Evolutionary conservation across 305 asterid species (phyloP), one percentile per base, ranked within the genome.

Genomic region (Fraxinus ornus): DNA sequence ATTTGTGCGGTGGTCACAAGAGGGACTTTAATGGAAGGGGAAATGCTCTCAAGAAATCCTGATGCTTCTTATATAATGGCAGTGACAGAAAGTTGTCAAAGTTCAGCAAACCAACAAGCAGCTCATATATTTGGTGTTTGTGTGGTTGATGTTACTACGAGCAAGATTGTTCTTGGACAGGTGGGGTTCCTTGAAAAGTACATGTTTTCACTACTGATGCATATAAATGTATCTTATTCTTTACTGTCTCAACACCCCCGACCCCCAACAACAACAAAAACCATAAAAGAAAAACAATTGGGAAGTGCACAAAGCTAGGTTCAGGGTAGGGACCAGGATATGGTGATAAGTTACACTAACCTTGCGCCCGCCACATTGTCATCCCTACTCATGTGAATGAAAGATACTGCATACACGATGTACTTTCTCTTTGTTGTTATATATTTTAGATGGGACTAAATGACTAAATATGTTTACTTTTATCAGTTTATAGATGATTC

Each of bases 11-110:
- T 96, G 85, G 92, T 96, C 84, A 88, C 99, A 71, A 93, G 87
- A 90, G 99, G 99, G 90, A 96, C 99, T 79, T 90, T 94, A 87
- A 96, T 97, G 62, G 99, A 93, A 83, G 98, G 98, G 64, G 99
- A 96, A 86, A 88, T 86, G 88, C 92, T 94, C 70, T 87, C 93
- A 13, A 88, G 94, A 73, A 91, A 90, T 83, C 98, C 99, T 52
- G 95, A 95, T 85, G 97, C 97, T 79, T 94, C 97, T 55, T 96
- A 92, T 89, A 78, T 94, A 83, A 80, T 96, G 88, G 91, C 99
- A 74, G 91, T 96, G 84, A 90, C 94, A 47, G 99, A 96, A 88
- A 89, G 87, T 86, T 90, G 89, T 87, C 92, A 83, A 89, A 86
- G 84, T 70, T 85, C 90, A 81, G 88, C 81, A 73, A 88, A 83